A percentile compares a stretch with the other conserved stretches of the same genome.
phyloP scores from a whole-genome alignment of 768 basidiomycete genomes.

The Trametes maxima region DNA sequence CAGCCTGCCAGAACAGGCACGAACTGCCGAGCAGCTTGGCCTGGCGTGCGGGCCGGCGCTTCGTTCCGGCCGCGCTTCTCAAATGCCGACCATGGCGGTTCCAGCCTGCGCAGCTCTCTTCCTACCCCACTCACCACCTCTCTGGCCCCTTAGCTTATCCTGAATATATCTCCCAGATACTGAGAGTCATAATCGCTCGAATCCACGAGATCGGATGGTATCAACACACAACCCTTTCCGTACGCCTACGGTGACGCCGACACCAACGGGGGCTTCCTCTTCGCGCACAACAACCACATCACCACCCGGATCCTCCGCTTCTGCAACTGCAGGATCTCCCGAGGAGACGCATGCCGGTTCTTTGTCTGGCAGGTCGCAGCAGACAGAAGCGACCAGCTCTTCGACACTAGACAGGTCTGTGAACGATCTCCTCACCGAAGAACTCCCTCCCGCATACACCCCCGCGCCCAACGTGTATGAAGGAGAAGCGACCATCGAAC shows the following conservation, averaged over 20 bases:
- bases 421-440: conserved; percentile 43
- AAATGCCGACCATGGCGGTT: not conserved
- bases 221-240: conserved; percentile 38
- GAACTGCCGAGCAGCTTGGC: not conserved
- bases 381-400: not conserved
- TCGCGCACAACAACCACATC: not conserved
- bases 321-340: not conserved
- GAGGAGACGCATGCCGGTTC: not conserved
- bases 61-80: not conserved
- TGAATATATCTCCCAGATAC: not conserved
- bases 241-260: conserved; percentile 33
- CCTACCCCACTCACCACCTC: not conserved
- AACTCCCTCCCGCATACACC: conserved; percentile 73
- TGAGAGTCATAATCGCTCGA: no score
- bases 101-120: not conserved
- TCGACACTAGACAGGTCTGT: conserved; percentile 2
- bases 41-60: not conserved
- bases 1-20: not conserved
- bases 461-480: conserved; percentile 49
- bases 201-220: conserved; percentile 10
- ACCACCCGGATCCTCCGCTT: not conserved
- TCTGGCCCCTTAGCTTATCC: not conserved
- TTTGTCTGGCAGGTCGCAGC: not conserved
- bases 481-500: conserved; percentile 65
- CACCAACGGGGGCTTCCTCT: conserved; percentile 31